These are phyloP conservation scores for Gloeostereum incarnatum DNA, from an alignment of 768 basidiomycete species.

Conservation along the genomic window DNA sequence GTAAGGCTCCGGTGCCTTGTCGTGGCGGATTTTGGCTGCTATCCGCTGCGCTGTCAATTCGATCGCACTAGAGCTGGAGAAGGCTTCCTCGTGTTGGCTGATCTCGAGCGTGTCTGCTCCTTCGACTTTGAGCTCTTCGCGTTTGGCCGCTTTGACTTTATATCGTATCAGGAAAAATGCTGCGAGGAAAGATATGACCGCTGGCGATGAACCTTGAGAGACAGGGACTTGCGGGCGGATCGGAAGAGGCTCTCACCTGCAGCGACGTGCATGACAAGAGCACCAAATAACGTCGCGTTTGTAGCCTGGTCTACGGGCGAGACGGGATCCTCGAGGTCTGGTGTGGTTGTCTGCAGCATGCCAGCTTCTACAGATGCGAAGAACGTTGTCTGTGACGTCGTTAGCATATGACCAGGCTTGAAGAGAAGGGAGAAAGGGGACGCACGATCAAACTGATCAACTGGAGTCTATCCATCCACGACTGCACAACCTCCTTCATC, in stretches of 20 bases:
- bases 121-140: slow-evolving; percentile 32
- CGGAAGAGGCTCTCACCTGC: too few species aligned
- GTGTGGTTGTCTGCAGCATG: slow-evolving; percentile 35
- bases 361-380: slow-evolving; percentile 51
- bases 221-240: slow-evolving; percentile 1
- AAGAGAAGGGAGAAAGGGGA: slow-evolving; percentile 5
- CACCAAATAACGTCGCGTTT: slow-evolving; percentile 39
- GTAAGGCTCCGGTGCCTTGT: slow-evolving; percentile 11
- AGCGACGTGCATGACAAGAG: slow-evolving; percentile 44
- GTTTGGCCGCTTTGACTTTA: slow-evolving; percentile 42
- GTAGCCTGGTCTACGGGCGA: slow-evolving; percentile 19
- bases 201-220: slow-evolving; percentile 8
- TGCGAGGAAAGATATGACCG: slow-evolving; percentile 36
- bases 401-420: slow-evolving; percentile 2
- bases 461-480: slow-evolving; percentile 56
- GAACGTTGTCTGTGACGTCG: slow-evolving; percentile 42
- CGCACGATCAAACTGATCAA: slow-evolving; percentile 51
- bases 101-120: slow-evolving; percentile 1
- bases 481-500: slow-evolving; percentile 41
- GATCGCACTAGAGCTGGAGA: background rate
- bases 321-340: slow-evolving; percentile 9
- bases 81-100: background rate
- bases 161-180: slow-evolving; percentile 49
- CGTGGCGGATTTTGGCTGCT: slow-evolving; percentile 7
- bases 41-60: background rate